Conservation (phyloP, 148 eudicot genomes). For the Fagopyrum tataricum region DNA sequence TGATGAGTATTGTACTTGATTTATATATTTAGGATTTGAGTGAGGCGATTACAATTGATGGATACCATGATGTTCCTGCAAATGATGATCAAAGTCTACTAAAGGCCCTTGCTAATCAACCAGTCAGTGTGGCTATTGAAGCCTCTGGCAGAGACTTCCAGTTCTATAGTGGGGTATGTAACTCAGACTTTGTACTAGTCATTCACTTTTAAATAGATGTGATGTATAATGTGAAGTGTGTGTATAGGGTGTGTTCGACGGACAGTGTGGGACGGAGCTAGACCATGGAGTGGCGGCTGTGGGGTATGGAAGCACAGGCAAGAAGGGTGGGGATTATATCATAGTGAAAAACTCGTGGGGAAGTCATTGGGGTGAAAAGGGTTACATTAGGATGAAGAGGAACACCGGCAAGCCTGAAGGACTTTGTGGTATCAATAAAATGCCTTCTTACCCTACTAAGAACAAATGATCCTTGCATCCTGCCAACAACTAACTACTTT, state of each 20-base stretch:
- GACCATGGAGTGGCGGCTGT: constrained; percentile 53
- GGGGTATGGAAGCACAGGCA: constrained; percentile 27
- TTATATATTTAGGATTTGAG: constrained; percentile 25
- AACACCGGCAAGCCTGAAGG: constrained; percentile 24
- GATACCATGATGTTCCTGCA: constrained; percentile 49
- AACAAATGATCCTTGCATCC: constrained; percentile 5
- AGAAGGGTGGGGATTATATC: constrained; percentile 26
- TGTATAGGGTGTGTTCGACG: constrained; percentile 51
- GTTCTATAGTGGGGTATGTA: constrained; percentile 46
- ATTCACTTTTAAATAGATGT: too few relatives aligned
- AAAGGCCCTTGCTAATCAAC: constrained; percentile 56
- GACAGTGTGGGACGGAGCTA: constrained; percentile 34
- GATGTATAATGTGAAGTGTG: background rate
- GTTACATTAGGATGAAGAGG: constrained; percentile 38
- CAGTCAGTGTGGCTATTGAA: constrained; percentile 44
- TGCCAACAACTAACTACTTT: background rate
- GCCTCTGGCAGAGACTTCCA: constrained; percentile 51
- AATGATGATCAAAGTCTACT: constrained; percentile 38
- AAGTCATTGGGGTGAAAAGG: constrained; percentile 32
- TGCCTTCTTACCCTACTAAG: constrained; percentile 37
- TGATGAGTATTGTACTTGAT: background rate
- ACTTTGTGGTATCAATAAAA: constrained; percentile 37
- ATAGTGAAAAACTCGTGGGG: constrained; percentile 57
- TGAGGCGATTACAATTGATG: constrained; percentile 40
- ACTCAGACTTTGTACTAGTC: background rate